Conservation (phyloP, 1,284 basidiomycete species). For the Austroboletus niveus region DNA sequence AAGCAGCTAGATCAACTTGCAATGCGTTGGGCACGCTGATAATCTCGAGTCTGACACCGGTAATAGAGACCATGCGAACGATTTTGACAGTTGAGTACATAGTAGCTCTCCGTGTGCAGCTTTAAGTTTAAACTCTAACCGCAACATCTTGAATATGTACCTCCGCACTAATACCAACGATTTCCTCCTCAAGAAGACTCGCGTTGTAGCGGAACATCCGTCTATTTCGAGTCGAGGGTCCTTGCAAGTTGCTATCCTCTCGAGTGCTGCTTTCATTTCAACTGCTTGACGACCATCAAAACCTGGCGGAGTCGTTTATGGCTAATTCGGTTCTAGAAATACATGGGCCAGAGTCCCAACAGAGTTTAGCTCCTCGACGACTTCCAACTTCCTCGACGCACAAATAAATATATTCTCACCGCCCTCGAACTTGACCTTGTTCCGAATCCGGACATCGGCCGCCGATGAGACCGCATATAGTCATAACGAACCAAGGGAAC, state of each 20-base stretch:
- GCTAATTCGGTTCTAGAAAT: conserved; percentile 3
- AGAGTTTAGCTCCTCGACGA: conserved; percentile 2
- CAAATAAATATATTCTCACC: conserved; percentile 1
- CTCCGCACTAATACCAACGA: neutral
- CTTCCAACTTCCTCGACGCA: conserved; percentile 1
- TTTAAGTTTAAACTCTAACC: neutral
- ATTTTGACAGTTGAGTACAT: neutral
- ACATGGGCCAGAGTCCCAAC: neutral
- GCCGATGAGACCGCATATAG: conserved; percentile 5
- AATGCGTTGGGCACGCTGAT: too few species aligned
- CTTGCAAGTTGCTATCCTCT: neutral
- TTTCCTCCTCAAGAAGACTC: neutral
- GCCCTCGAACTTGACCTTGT: conserved; percentile 13
- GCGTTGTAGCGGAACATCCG: neutral
- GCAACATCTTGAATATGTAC: neutral
- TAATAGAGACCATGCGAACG: neutral
- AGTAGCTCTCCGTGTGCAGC: too few species aligned
- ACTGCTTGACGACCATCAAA: conserved; percentile 24
- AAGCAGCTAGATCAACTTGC: too few species aligned
- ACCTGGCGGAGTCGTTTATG: conserved; percentile 4
- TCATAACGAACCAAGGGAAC: conserved; percentile 19
- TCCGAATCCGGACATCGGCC: conserved; percentile 10
- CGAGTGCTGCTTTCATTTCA: neutral
- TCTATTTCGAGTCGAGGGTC: conserved; percentile 1
- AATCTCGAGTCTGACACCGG: too few species aligned